Base-by-base conservation (phyloP, 306 rosid species). In the Prinsepia uniflora region DNA sequence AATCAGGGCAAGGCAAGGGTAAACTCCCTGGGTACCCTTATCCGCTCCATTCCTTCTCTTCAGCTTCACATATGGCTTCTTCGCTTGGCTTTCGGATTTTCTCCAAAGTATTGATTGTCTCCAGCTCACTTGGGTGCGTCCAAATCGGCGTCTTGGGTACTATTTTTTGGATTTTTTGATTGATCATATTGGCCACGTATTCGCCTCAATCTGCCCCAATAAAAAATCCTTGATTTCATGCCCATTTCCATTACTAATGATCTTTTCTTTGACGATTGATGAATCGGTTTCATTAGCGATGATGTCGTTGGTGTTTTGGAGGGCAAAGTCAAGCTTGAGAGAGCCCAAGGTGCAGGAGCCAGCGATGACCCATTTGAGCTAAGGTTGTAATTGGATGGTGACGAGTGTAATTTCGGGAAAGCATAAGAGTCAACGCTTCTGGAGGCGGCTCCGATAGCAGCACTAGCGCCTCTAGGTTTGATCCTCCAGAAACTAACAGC, bases 71-170 rank as follows among this genome's bases (percentile, higher is more conserved):
- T 24, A 24, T 24, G 30, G 30, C 30, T 24, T 24, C 30, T 24
- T 24, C 30, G 0, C 30, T 24, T 24, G 30, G 30, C 30, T 24
- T 24, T 24, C 2, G 30, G 30, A 24, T 24, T 2, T 24, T 24
- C 77, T 95, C 97, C 97, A 97, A 91, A 20, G 83, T 70, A 67
- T 95, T 84, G 80, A 94, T 94, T 17, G 83, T 84, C 81, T 94
- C 99, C 6, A 89, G 85, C 83, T 91, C 99, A 17, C 92, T 88
- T 1, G 96, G 84, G 20, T 96, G 92, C 48, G 92, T 86, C 77
- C 81, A 65, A 64, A 52, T 74, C 53, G 97, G 87, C 13, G 89
- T 87, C 72, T 61, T 87, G 3, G 83, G 78, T 3, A 72, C 55
- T 0, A 73, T 6, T 72, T 89, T 91, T 24, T 96, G 91, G 42